Base-by-base conservation (phyloP, 2,329 filamentous ascomycete genomes). In the Rugonectria rugulosa region DNA sequence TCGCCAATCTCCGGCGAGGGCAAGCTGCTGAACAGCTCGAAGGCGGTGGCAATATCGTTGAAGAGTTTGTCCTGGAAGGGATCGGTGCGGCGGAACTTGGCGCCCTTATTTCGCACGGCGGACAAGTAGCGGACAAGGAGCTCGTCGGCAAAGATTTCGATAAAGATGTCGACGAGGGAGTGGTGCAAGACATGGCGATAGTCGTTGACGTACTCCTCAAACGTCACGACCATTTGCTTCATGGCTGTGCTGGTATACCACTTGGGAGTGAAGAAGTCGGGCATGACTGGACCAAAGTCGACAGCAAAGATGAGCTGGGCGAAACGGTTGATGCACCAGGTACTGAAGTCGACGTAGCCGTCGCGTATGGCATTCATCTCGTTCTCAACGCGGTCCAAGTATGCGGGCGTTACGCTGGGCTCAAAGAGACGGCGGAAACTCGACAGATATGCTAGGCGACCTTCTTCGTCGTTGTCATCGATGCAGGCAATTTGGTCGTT, bases 401-500 rank as follows among this genome's bases (percentile, higher is more conserved):
- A 97, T 57, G 87, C 86, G 19, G 90, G 85, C 43, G 91, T 89
- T 38, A 97, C 90, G 27, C 95, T 80, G 2, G 90, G 82, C 70
- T 91, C 89, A 70, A 96, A 89, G 68, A 95, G 91, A 65, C 88
- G 86, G 65, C 87, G 87, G 84, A 97, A 97, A 68, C 89, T 88
- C 4, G 91, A 88, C 44, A 98, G 83, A 77, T 97, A 97, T 24
- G 90, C 91, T 21, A 90, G 79, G 26, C 89, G 87, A 56, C 85
- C 86, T 48, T 87, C 86, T 48, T 91, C 89, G 58, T 91, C 89
- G 63, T 89, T 89, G 70, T 98, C 96, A 73, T 98, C 95, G 68
- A 99, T 97, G 74, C 92, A 97, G 53, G 93, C 93, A 71, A 99
- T 98, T 74, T 99, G 95, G 76, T 99, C 95, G 77, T 99, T 99